Conservation (phyloP, 2,329 filamentous ascomycete species). For the Teratosphaeria gauchensis region DNA sequence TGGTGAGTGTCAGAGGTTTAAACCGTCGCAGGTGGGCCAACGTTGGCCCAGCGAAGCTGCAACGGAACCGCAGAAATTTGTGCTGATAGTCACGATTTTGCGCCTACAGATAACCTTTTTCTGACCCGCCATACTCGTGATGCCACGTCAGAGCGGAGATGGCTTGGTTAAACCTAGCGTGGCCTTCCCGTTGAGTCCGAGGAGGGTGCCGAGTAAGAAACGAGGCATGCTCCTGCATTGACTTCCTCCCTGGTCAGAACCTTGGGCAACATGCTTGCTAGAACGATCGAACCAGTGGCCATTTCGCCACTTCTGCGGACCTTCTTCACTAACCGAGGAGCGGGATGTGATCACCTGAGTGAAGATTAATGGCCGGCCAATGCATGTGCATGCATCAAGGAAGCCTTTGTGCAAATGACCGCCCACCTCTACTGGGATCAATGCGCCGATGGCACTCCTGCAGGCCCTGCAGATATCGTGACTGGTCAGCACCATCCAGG, state of each 20-base stretch:
- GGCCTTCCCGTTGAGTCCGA: conserved; percentile 24
- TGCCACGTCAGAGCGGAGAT: conserved; percentile 46
- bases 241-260: conserved; percentile 14
- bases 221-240: conserved; percentile 7
- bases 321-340: conserved; percentile 31
- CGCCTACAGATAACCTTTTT: conserved; percentile 19
- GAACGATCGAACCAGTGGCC: conserved; percentile 33
- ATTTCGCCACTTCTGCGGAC: conserved; percentile 35
- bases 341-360: conserved; percentile 27
- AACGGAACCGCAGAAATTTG: conserved; percentile 10
- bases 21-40: conserved; percentile 5
- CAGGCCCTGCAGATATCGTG: conserved; percentile 39
- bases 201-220: conserved; percentile 4
- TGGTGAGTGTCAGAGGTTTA: conserved; percentile 3
- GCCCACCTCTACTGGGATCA: conserved; percentile 5
- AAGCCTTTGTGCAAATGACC: conserved; percentile 9
- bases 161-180: conserved; percentile 39
- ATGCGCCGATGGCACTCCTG: conserved; percentile 23
- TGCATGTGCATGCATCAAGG: conserved; percentile 15
- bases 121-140: conserved; percentile 26
- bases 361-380: conserved; percentile 25
- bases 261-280: conserved; percentile 18
- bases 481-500: conserved; percentile 28
- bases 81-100: conserved; percentile 13
- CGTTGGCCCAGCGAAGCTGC: conserved; percentile 6